These are phyloP conservation scores for Cavenderia fasciculata DNA, from an alignment of 78 protist species.

Conservation along the genomic window DNA sequence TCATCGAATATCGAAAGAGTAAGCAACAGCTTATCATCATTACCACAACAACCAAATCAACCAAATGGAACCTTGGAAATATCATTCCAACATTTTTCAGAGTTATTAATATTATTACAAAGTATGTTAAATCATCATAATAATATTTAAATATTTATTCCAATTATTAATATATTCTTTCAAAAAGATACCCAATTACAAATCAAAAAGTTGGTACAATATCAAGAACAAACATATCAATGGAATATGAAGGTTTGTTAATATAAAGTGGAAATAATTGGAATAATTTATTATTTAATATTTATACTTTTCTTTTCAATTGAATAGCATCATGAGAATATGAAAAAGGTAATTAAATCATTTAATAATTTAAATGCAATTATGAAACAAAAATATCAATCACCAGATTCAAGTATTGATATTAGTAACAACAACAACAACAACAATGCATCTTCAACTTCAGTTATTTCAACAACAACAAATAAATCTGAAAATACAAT, in stretches of 20 bases:
- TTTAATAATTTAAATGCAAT: conserved; percentile 19
- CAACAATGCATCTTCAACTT: neutral
- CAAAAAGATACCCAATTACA: conserved; percentile 21
- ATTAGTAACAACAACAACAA: too few species aligned
- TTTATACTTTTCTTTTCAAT: neutral
- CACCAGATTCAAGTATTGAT: too few species aligned
- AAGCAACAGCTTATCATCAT: neutral
- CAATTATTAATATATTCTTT: neutral
- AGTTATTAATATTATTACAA: conserved; percentile 20
- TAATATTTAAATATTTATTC: neutral
- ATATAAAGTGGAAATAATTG: neutral
- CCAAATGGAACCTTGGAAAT: neutral
- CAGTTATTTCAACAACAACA: neutral
- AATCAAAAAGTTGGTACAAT: neutral
- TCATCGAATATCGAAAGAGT: neutral
- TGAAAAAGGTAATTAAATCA: conserved; percentile 45
- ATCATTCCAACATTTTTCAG: neutral
- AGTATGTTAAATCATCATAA: neutral
- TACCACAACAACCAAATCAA: neutral
- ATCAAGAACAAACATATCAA: conserved; percentile 63
- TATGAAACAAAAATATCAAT: neutral
- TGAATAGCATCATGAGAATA: conserved; percentile 41
- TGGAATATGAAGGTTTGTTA: conserved; percentile 7
- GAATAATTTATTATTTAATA: neutral
- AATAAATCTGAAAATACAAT: neutral